phyloP scores from a whole-genome alignment of 1,139 yeast species.

The Blastobotrys illinoisensis region DNA sequence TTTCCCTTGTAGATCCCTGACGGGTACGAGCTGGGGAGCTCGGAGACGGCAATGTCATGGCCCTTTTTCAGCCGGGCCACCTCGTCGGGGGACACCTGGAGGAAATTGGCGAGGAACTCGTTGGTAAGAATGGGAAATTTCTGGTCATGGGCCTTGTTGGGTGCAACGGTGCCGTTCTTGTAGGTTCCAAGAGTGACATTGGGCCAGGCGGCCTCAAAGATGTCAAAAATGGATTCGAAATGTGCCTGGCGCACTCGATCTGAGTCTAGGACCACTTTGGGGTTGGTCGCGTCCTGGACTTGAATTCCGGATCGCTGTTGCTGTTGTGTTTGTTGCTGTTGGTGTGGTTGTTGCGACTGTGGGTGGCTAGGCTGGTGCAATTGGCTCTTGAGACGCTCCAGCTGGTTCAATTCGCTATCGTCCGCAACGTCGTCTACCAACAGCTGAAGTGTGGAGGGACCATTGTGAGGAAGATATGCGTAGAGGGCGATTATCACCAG shows the following conservation, averaged over 20 bases:
- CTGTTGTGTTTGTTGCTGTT: background rate
- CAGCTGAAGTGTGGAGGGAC: background rate
- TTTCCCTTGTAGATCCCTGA: slow-evolving; percentile 41
- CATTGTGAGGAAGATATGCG: slow-evolving; percentile 3
- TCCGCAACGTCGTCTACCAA: background rate
- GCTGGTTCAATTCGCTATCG: background rate
- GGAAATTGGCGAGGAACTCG: slow-evolving; percentile 46
- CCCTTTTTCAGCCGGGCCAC: slow-evolving; percentile 43
- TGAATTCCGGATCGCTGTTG: background rate
- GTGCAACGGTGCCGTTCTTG: slow-evolving; percentile 20
- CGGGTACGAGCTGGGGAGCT: slow-evolving; percentile 41
- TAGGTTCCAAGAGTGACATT: slow-evolving; percentile 18
- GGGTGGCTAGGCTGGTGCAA: background rate
- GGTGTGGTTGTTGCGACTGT: too few relatives aligned
- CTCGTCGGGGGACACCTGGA: slow-evolving; percentile 48
- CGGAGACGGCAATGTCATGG: slow-evolving; percentile 48
- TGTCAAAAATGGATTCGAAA: slow-evolving; percentile 8
- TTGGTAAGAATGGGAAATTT: slow-evolving; percentile 29
- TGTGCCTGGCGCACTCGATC: background rate
- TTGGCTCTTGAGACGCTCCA: background rate
- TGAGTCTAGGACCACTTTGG: background rate
- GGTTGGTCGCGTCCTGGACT: background rate
- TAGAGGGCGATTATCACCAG: slow-evolving; percentile 6
- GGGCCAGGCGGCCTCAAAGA: slow-evolving; percentile 8
- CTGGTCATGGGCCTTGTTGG: slow-evolving; percentile 20